phyloP scores from a whole-genome alignment of 1,139 yeast genomes.

The Kodamaea arcana region DNA sequence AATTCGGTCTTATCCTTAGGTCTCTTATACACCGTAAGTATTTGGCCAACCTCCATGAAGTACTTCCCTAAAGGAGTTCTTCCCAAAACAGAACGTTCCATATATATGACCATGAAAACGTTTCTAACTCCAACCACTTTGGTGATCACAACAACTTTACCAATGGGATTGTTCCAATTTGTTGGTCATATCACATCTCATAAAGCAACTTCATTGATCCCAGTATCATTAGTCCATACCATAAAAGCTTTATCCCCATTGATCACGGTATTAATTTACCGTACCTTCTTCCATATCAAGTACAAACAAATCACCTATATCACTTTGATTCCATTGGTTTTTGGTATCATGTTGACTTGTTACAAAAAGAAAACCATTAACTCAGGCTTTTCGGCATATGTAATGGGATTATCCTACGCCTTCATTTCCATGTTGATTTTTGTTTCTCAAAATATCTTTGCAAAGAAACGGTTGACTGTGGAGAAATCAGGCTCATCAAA shows the following conservation, averaged over 20 bases:
- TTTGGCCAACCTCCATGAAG: slow-evolving; percentile 4
- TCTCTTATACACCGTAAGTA: slow-evolving; percentile 17
- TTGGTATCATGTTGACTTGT: slow-evolving; percentile 86
- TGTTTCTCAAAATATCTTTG: slow-evolving; percentile 88
- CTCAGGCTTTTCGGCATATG: slow-evolving; percentile 30
- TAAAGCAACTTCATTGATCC: slow-evolving; percentile 81
- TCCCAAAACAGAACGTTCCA: slow-evolving; percentile 14
- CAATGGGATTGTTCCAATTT: slow-evolving; percentile 92
- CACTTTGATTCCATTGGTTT: slow-evolving; percentile 70
- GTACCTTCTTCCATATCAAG: slow-evolving; percentile 50
- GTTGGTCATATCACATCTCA: slow-evolving; percentile 87
- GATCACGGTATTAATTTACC: slow-evolving; percentile 78
- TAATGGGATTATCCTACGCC: slow-evolving; percentile 69
- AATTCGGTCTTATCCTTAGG: slow-evolving; percentile 53
- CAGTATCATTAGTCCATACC: slow-evolving; percentile 89
- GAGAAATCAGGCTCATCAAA: slow-evolving; percentile 27
- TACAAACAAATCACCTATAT: slow-evolving; percentile 68
- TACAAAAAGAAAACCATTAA: slow-evolving; percentile 27
- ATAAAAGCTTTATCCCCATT: slow-evolving; percentile 87
- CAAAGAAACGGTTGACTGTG: slow-evolving; percentile 70
- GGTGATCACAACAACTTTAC: slow-evolving; percentile 66
- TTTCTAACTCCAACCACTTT: slow-evolving; percentile 51
- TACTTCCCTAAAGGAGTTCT: slow-evolving; percentile 57
- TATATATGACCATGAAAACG: slow-evolving; percentile 21
- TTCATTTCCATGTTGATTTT: slow-evolving; percentile 79